Evolutionary conservation across 179 eudicot species (phyloP), one percentile per base, ranked within the genome.

Genomic region (Beta lomatogona): DNA sequence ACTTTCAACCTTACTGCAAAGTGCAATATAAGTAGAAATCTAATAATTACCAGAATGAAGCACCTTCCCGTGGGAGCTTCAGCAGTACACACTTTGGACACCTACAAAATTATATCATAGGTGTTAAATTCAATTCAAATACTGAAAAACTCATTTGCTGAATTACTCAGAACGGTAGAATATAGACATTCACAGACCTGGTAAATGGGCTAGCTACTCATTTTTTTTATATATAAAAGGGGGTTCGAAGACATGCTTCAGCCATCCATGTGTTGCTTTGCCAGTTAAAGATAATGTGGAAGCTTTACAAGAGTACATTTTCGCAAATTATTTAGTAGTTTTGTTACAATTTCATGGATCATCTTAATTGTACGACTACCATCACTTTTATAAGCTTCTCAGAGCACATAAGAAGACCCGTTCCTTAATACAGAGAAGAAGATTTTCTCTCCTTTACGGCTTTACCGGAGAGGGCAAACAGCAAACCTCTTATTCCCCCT

Each of bases 81-180:
- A 94, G 69, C 65, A 90, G 92, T 57, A 92, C 94, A 80, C 99
- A 96, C 83, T 96, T 94, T 9, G 98, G 98, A 79, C 99, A 96
- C 92, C 99, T 96, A 83, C 82, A 87, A 78, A 59, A 82, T 36
- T 77, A n/a, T 46, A 64, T n/a, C 31, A 58, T 70, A 50, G 63
- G 65, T 15, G 50, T 81, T 22, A 76, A 54, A 60, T 22, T 13
- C 14, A 55, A 28, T 60, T 21, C 28, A 65, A 60, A 31, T 73
- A 25, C 31, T 63, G 18, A 12, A 41, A 58, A 71, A 44, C 8
- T 36, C 6, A 36, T 22, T 25, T 21, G 60, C 57, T 61, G 21
- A 71, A 80, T 41, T 21, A 60, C 70, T 41, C 52, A 36, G 28
- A 76, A 76, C 21, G 19, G 55, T 66, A 67, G 9, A 72, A 63